Base-by-base conservation (phyloP, 352 stramenopile genomes). In the Blastocystis sp. region DNA sequence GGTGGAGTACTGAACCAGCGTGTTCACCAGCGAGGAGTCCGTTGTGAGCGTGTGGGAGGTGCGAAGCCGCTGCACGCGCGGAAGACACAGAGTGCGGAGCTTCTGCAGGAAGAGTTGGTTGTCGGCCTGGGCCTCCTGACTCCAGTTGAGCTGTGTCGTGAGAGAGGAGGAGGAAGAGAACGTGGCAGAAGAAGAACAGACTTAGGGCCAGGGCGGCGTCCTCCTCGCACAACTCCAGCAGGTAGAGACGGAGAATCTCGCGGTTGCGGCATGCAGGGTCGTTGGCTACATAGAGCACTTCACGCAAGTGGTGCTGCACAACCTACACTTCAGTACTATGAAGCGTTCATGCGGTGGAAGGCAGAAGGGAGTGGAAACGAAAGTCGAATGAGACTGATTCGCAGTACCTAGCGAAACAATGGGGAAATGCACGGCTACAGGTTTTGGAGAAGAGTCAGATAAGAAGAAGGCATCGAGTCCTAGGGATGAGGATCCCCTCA, bases 81-180 rank as follows among this genome's bases (percentile, higher is more conserved):
- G 52, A 38, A 68, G 24, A 48, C 64, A 52, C 24, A 68, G 40
- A 11, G 63, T 19, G n/a, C 71, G 71, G 6, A 81, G 6, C 24
- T 66, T 81, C 45, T 81, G 71, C 24, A 81, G 28, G 52, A 81
- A 81, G 7, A 81, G 71, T 48, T 48, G n/a, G 28, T 65, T 81
- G 14, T 81, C 71, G 24, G 17, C 21, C 17, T 43, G 65, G 3
- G 28, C n/a, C 52, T 61, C 21, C 24, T 65, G 7, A 2, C 21
- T 61, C 71, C 71, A 81, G 28, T 81, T 81, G 7, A 81, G 40
- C 71, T 81, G 66, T 21, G 2, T 1, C 4, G 42, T 66, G 6
- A 57, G 6, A 81, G 57, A 10, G n/a, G 9, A 34, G 45, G 19
- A n/a, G 19, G 3, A 17, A 48, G 1, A 17, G 21, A 42, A 81